These are phyloP conservation scores for Puccinia coronata DNA, from an alignment of 1,284 basidiomycete genomes.

Conservation along the genomic window DNA sequence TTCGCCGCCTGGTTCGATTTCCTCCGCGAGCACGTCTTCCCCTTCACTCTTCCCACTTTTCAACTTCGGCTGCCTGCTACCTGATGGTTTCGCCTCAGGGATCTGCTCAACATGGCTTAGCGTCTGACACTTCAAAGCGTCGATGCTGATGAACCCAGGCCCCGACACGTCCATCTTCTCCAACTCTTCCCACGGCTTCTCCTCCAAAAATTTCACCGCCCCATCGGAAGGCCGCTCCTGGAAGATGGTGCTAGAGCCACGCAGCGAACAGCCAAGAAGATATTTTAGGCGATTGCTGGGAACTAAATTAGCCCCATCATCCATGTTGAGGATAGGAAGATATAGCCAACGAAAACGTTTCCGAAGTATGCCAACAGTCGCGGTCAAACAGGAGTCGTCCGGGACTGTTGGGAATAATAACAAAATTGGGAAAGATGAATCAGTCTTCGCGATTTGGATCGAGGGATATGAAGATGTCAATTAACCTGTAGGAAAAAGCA, in stretches of 20 bases:
- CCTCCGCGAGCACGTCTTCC: conserved; percentile 28
- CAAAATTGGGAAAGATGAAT: not conserved
- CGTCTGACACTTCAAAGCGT: conserved; percentile 47
- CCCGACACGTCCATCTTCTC: conserved; percentile 47
- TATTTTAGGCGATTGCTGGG: conserved; percentile 47
- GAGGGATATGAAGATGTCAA: not conserved
- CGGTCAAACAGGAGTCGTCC: conserved; percentile 36
- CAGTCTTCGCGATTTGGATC: not conserved
- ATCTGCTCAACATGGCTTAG: conserved; percentile 42
- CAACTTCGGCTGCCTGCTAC: not conserved
- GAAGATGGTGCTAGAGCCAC: conserved; percentile 41
- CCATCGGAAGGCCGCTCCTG: conserved; percentile 41
- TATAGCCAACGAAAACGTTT: conserved; percentile 49
- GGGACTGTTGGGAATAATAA: conserved; percentile 30
- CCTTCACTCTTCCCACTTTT: not conserved
- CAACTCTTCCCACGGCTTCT: conserved; percentile 49
- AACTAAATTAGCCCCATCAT: conserved; percentile 15
- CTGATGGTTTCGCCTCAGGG: conserved; percentile 7
- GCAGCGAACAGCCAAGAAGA: conserved; percentile 41
- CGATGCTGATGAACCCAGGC: conserved; percentile 47
- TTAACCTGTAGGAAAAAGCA: conserved; percentile 47
- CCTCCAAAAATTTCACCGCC: conserved; percentile 38
- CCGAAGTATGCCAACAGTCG: conserved; percentile 32
- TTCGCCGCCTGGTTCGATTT: conserved; percentile 16
- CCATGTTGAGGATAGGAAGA: conserved; percentile 37